Evolutionary conservation across 495 filamentous ascomycete genomes (phyloP).

Genomic region (Clavariopsis aquatica): DNA sequence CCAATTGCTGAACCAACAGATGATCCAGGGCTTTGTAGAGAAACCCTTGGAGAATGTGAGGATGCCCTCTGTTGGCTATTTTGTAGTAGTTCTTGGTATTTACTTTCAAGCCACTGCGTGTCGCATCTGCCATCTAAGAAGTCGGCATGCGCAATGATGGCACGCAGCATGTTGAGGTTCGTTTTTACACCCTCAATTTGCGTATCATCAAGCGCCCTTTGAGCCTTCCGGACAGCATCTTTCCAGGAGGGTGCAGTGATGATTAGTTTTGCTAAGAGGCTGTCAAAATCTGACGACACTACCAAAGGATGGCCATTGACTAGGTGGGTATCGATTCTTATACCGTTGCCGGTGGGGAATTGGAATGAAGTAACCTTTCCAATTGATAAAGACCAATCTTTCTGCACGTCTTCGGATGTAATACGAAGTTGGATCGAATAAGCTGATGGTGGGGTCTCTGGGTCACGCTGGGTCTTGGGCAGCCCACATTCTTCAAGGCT

Average conservation of each 20-base stretch:
- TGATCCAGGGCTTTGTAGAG: neutral
- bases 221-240: constrained; percentile 54
- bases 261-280: constrained; percentile 63
- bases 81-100: constrained; percentile 48
- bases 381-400: constrained; percentile 57
- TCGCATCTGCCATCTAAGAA: constrained; percentile 53
- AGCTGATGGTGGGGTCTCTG: constrained; percentile 41
- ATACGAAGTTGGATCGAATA: constrained; percentile 60
- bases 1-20: constrained; percentile 7
- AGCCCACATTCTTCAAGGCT: constrained; percentile 50
- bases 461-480: constrained; percentile 33
- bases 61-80: constrained; percentile 30
- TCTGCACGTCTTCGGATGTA: constrained; percentile 58
- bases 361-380: constrained; percentile 57
- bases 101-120: constrained; percentile 60
- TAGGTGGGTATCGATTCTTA: constrained; percentile 59
- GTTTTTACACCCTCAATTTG: constrained; percentile 57
- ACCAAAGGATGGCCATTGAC: constrained; percentile 46
- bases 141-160: constrained; percentile 53
- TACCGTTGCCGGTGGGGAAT: constrained; percentile 58
- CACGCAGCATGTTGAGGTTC: constrained; percentile 55
- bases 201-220: constrained; percentile 57
- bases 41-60: constrained; percentile 9
- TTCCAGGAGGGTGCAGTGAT: constrained; percentile 57
- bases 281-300: constrained; percentile 61